Conservation (phyloP, 2,329 filamentous ascomycete genomes). For the Neodidymelliopsis sp. region DNA sequence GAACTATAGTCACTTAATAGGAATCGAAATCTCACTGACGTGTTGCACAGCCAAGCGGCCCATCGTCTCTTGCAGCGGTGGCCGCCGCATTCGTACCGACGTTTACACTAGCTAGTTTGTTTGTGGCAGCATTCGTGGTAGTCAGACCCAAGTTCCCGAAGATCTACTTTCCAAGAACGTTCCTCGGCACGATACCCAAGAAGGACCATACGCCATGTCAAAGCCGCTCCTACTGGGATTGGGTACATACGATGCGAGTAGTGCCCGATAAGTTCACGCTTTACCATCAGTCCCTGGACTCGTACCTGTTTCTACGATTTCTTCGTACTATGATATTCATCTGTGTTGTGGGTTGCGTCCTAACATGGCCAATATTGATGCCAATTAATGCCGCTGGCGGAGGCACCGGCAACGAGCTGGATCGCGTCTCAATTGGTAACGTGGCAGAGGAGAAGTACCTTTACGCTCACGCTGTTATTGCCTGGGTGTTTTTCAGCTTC, state of each 20-base stretch:
- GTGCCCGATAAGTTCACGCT: conserved; percentile 79
- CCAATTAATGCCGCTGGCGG: conserved; percentile 88
- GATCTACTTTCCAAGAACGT: conserved; percentile 56
- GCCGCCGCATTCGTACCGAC: conserved; percentile 47
- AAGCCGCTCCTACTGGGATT: conserved; percentile 46
- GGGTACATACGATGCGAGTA: conserved; percentile 58
- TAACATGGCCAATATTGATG: conserved; percentile 89
- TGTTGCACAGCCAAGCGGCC: conserved; percentile 35
- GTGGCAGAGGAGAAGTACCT: conserved; percentile 67
- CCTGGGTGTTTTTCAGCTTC: conserved; percentile 85
- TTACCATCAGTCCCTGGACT: conserved; percentile 90
- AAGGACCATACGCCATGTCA: conserved; percentile 52
- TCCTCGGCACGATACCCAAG: conserved; percentile 52
- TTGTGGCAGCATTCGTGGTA: conserved; percentile 48
- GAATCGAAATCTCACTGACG: conserved; percentile 9
- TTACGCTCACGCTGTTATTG: conserved; percentile 81
- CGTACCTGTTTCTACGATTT: conserved; percentile 89
- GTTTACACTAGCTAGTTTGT: conserved; percentile 38
- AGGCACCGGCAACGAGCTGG: conserved; percentile 69
- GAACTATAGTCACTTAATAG: background rate
- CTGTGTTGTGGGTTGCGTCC: conserved; percentile 80
- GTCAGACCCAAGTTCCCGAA: conserved; percentile 54
- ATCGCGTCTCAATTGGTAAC: conserved; percentile 82
- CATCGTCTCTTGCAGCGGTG: conserved; percentile 44
- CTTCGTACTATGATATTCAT: conserved; percentile 80